A percentile compares a stretch with the other conserved stretches of the same genome.
Evolutionary conservation across 1,284 basidiomycete species (phyloP).

Genomic region (Tetrapyrgos nigripes): DNA sequence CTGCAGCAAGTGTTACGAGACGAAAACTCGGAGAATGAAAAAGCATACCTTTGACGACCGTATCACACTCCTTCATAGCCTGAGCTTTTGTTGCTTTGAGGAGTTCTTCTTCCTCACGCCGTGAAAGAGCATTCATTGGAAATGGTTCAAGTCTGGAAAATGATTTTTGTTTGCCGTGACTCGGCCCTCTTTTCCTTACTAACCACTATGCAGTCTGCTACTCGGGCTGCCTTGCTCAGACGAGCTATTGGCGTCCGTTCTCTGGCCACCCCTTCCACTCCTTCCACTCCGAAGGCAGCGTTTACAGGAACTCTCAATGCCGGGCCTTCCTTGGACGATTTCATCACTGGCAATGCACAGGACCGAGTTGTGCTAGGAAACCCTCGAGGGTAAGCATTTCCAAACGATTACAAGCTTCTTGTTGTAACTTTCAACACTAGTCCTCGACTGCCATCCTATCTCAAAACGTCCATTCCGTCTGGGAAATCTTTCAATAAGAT

Average conservation of each 20-base stretch:
- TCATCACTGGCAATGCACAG: slow-evolving; percentile 69
- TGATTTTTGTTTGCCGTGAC: background rate
- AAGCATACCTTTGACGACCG: slow-evolving; percentile 71
- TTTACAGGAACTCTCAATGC: slow-evolving; percentile 70
- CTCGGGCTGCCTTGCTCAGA: slow-evolving; percentile 6
- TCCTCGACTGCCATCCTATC: slow-evolving; percentile 88
- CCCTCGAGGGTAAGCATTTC: slow-evolving; percentile 64
- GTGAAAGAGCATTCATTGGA: slow-evolving; percentile 83
- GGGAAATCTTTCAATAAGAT: slow-evolving; percentile 91
- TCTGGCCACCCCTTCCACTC: slow-evolving; percentile 62
- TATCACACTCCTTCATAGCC: slow-evolving; percentile 82
- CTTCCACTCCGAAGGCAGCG: slow-evolving; percentile 45
- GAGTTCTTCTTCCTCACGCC: slow-evolving; percentile 88
- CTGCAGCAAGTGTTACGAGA: slow-evolving; percentile 44
- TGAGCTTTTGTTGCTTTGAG: slow-evolving; percentile 82
- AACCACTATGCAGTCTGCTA: slow-evolving; percentile 6
- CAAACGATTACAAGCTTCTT: slow-evolving; percentile 4
- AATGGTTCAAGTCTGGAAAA: slow-evolving; percentile 5
- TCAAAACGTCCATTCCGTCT: slow-evolving; percentile 94
- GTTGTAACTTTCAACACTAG: slow-evolving; percentile 45
- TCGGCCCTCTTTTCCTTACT: background rate
- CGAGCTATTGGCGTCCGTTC: slow-evolving; percentile 35
- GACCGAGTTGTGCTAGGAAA: slow-evolving; percentile 84
- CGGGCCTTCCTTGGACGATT: slow-evolving; percentile 87
- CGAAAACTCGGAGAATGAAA: slow-evolving; percentile 1